These are phyloP conservation scores for Madurella mycetomatis DNA, from an alignment of 2,329 filamentous ascomycete genomes.

Conservation along the genomic window DNA sequence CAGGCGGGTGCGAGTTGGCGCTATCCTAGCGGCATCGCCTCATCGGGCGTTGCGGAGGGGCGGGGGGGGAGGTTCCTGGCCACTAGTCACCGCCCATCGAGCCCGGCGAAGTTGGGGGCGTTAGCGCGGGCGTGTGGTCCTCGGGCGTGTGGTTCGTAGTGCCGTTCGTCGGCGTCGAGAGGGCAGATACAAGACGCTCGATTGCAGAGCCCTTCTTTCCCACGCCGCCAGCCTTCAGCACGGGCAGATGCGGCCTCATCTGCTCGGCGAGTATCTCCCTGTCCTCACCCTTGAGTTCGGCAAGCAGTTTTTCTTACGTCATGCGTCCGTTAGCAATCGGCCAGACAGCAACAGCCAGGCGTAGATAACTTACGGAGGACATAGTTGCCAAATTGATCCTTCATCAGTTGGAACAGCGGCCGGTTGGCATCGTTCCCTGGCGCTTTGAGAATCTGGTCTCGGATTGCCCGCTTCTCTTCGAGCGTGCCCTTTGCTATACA, in stretches of 20 bases:
- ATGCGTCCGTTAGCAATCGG: conserved; percentile 22
- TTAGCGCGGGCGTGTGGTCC: conserved; percentile 27
- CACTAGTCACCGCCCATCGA: conserved; percentile 47
- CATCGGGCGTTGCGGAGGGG: too few relatives aligned
- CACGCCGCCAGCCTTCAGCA: conserved; percentile 54
- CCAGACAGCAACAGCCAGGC: neutral
- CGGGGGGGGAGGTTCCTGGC: too few relatives aligned
- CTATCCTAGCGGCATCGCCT: too few relatives aligned
- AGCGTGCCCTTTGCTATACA: conserved; percentile 70
- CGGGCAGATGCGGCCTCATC: conserved; percentile 57
- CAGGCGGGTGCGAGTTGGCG: too few relatives aligned
- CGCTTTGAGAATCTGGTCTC: conserved; percentile 53
- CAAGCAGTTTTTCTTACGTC: conserved; percentile 70
- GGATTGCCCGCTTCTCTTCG: conserved; percentile 66
- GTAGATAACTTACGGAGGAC: conserved; percentile 73
- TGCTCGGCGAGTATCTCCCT: conserved; percentile 56
- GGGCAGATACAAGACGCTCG: conserved; percentile 47
- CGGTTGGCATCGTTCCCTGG: conserved; percentile 61
- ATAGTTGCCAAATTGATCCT: conserved; percentile 92
- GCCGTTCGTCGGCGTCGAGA: conserved; percentile 14
- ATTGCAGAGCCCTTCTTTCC: conserved; percentile 64
- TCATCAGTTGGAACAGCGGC: conserved; percentile 73
- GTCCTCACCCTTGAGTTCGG: conserved; percentile 56
- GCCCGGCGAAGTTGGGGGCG: conserved; percentile 33
- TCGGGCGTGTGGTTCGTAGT: conserved; percentile 2